Evolutionary conservation across 768 basidiomycete species (phyloP), one percentile per base, ranked within the genome.

Genomic region (Collybia sp.): DNA sequence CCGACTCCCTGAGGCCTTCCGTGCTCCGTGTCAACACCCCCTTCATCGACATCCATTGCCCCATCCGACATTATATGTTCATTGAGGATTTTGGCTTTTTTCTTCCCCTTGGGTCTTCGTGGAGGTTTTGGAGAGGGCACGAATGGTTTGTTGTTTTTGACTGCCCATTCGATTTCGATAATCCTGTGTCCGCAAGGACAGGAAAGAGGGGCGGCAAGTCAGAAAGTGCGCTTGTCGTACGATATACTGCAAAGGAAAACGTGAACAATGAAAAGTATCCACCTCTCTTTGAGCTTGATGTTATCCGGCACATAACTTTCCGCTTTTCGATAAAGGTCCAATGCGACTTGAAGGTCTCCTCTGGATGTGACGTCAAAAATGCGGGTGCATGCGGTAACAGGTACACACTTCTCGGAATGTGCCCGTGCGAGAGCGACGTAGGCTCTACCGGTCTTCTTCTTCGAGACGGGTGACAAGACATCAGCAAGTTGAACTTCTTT

Each of bases 261-360:
- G 63, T 80, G 69, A 60, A 82, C 64, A 64, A 84, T 66, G 64
- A 82, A 84, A 71, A 79, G 75, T 73, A 82, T 82, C 77, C 76
- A 91, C 90, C 90, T 86, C 74, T 88, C 87, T 77, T 83, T 80
- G 41, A 93, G 74, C 62, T 88, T 91, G 65, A 79, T 63, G 58
- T 93, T 92, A 47, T 89, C 85, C n/a, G 90, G 89, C 40, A 90
- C 87, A 53, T 90, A 91, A 5, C 74, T 73, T 61, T 85, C 83
- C 15, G 88, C 89, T 55, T 87, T 86, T 58, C 82, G 81, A 59
- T 91, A 93, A 12, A 92, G 75, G 45, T 88, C 85, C 33, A 93
- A 73, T 2, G 90, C 89, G 1, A 80, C 76, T 55, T 83, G 75
- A n/a, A 90, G 70, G 57, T 90, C 82, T n/a, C 85, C 85, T 70